These are phyloP conservation scores for Schrenkiella parvula DNA, from an alignment of 345 rosid genomes.

Conservation along the genomic window DNA sequence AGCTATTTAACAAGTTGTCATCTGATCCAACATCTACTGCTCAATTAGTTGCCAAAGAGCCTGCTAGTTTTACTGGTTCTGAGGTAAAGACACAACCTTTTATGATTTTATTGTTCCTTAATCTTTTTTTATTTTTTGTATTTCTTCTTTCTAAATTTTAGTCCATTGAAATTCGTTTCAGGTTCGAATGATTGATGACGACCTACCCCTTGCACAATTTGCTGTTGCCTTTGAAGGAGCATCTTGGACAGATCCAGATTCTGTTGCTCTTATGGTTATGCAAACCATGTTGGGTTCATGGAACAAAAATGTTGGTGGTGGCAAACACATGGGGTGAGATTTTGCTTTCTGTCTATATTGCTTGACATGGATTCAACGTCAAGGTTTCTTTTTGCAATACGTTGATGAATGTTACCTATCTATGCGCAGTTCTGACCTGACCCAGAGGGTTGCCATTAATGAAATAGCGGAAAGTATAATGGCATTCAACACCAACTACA, in stretches of 20 bases:
- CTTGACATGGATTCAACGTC: neutral
- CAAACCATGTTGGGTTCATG: conserved; percentile 99
- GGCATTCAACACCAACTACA: conserved; percentile 99
- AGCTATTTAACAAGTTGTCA: conserved; percentile 74
- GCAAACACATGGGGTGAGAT: conserved; percentile 98
- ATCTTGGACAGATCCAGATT: conserved; percentile 99
- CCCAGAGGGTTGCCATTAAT: conserved; percentile 74
- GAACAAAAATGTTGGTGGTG: conserved; percentile 82
- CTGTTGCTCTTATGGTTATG: conserved; percentile 92
- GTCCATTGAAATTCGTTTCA: conserved; percentile 24
- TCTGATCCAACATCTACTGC: conserved; percentile 80
- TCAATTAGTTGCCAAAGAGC: conserved; percentile 79
- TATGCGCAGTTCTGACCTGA: conserved; percentile 72
- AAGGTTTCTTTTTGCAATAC: neutral
- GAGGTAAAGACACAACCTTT: conserved; percentile 54
- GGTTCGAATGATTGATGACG: conserved; percentile 95
- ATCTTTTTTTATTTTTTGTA: neutral
- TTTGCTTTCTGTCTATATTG: neutral
- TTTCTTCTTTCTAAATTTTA: neutral
- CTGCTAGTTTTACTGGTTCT: conserved; percentile 90
- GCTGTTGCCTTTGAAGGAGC: conserved; percentile 98
- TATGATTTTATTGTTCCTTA: neutral
- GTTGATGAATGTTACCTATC: conserved; percentile 23
- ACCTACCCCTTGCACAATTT: conserved; percentile 94
- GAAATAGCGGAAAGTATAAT: conserved; percentile 96